These are phyloP conservation scores for Yarrowia alimentaria DNA, from an alignment of 805 yeast species.

Conservation along the genomic window DNA sequence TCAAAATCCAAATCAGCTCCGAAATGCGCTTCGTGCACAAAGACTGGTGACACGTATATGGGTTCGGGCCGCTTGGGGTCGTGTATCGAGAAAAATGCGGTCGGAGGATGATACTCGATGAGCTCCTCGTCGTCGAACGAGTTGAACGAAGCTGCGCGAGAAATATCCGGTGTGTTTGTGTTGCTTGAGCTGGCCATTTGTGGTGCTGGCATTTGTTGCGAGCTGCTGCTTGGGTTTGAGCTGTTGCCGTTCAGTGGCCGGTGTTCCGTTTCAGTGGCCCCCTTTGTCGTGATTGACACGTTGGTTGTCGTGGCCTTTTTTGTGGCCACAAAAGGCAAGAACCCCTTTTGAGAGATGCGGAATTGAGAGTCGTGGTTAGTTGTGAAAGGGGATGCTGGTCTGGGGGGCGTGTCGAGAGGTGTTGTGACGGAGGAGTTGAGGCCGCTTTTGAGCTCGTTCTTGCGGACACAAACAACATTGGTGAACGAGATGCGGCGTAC, in stretches of 20 bases:
- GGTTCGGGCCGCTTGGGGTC: slow-evolving; percentile 8
- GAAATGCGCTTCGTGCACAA: slow-evolving; percentile 15
- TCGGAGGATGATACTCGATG: slow-evolving; percentile 16
- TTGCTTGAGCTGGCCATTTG: neutral
- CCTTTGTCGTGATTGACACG: slow-evolving; percentile 21
- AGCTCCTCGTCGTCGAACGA: slow-evolving; percentile 2
- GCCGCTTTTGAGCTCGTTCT: neutral
- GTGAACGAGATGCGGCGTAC: slow-evolving; percentile 17
- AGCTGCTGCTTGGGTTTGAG: too few species aligned
- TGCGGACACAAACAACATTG: slow-evolving; percentile 19
- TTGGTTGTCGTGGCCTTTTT: slow-evolving; percentile 20
- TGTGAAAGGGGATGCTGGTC: slow-evolving; percentile 3
- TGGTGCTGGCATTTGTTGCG: slow-evolving; percentile 5
- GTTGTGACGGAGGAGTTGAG: slow-evolving; percentile 1
- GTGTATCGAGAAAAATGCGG: slow-evolving; percentile 17
- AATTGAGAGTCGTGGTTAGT: slow-evolving; percentile 21
- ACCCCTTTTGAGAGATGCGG: slow-evolving; percentile 19
- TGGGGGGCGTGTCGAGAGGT: slow-evolving; percentile 11
- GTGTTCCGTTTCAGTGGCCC: slow-evolving; percentile 1
- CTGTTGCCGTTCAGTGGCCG: too few species aligned
- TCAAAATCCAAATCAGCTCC: slow-evolving; percentile 19
- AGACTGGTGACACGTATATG: slow-evolving; percentile 12
- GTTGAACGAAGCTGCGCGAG: neutral
- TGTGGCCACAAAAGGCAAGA: slow-evolving; percentile 15
- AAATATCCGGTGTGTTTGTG: neutral